These are phyloP conservation scores for Rhizopus delemar DNA, from an alignment of 371 early-diverging fungal species.

Conservation along the genomic window DNA sequence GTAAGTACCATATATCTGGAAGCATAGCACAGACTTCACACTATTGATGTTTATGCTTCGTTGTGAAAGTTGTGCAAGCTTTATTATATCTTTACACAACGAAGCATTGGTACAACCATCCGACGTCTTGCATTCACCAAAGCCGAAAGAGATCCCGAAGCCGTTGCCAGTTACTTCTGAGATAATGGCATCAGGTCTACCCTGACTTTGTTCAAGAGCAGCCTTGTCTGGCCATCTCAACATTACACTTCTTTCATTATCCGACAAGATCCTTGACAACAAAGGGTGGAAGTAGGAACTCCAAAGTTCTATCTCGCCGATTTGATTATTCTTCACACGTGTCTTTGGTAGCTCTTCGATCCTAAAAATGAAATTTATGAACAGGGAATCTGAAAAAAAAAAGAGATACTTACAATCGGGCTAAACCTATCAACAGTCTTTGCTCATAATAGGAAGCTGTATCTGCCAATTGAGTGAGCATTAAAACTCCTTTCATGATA, in stretches of 20 bases:
- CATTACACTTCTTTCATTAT: background rate
- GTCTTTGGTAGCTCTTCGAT: constrained; percentile 2
- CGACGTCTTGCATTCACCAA: too few species aligned
- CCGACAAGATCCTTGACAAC: constrained; percentile 2
- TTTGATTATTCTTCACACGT: background rate
- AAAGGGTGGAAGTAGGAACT: constrained; percentile 2
- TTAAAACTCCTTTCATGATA: constrained; percentile 3
- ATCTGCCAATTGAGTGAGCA: constrained; percentile 1
- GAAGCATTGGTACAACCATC: too few species aligned
- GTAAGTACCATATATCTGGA: too few species aligned
- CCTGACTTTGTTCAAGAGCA: constrained; percentile 4
- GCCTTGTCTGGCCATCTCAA: background rate
- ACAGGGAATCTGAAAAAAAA: background rate
- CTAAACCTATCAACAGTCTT: background rate
- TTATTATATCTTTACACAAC: too few species aligned
- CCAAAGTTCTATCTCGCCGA: constrained; percentile 4
- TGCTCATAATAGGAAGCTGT: background rate
- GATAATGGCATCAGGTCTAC: constrained; percentile 1
- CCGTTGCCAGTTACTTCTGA: background rate
- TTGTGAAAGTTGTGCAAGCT: too few species aligned
- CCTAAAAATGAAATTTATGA: constrained; percentile 2
- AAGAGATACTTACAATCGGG: constrained; percentile 1
- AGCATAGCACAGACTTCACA: too few species aligned
- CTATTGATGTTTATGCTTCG: too few species aligned
- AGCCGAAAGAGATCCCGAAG: background rate